phyloP scores from a whole-genome alignment of 2,329 filamentous ascomycete species.

The Pestalotiopsis sp. region DNA sequence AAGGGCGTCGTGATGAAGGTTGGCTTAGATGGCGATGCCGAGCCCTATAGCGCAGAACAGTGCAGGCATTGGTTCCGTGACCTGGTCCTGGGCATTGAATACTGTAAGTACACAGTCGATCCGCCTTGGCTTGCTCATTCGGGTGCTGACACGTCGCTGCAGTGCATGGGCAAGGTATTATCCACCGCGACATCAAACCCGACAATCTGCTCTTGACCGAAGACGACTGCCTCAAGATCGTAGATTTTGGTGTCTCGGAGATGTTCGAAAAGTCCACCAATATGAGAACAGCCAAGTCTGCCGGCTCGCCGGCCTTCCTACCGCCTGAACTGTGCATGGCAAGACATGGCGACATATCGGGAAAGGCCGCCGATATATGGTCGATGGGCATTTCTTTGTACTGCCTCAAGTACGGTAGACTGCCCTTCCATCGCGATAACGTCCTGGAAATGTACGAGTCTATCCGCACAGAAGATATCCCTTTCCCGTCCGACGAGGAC shows the following conservation, averaged over 20 bases:
- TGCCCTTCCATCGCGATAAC: conserved; percentile 80
- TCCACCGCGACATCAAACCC: conserved; percentile 96
- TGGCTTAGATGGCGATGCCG: conserved; percentile 77
- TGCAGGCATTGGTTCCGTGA: conserved; percentile 95
- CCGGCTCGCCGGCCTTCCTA: conserved; percentile 91
- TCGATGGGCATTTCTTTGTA: conserved; percentile 97
- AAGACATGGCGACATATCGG: conserved; percentile 84
- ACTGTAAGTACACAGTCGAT: conserved; percentile 57
- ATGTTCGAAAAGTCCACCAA: conserved; percentile 87
- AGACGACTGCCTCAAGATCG: conserved; percentile 93
- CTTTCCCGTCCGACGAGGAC: conserved; percentile 64
- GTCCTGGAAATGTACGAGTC: conserved; percentile 88
- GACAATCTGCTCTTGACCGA: conserved; percentile 90
- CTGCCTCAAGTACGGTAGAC: conserved; percentile 82
- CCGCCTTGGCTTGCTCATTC: neutral
- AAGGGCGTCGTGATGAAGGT: conserved; percentile 98
- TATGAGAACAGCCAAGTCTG: conserved; percentile 91
- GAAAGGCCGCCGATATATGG: conserved; percentile 93
- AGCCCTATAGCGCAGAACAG: conserved; percentile 78
- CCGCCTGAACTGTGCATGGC: conserved; percentile 88
- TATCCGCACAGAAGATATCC: conserved; percentile 70
- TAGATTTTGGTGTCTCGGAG: conserved; percentile 98
- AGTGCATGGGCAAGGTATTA: conserved; percentile 92
- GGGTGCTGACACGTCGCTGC: neutral
- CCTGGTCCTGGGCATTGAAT: conserved; percentile 91